Conservation (phyloP, 2,329 filamentous ascomycete species). For the Stagonosporopsis tanaceti region DNA sequence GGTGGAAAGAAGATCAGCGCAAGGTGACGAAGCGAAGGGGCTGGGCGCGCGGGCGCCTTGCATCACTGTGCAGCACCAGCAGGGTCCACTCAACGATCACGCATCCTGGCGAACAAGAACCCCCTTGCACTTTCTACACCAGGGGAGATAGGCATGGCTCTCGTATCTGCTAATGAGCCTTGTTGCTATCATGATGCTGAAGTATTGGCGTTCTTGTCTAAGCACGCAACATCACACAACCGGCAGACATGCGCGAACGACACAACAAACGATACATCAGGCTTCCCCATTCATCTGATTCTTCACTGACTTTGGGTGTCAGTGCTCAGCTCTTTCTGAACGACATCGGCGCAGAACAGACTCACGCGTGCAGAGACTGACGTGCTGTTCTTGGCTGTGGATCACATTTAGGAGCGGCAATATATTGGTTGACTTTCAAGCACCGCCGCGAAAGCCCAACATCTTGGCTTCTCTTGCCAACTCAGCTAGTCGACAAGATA, state of each 20-base stretch:
- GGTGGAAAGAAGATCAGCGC: slow-evolving; percentile 9
- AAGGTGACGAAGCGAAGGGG: slow-evolving; percentile 21
- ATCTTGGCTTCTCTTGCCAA: not conserved
- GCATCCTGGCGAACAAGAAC: not conserved
- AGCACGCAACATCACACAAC: not conserved
- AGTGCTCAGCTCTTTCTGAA: not conserved
- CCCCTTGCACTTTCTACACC: not conserved
- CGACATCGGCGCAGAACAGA: not conserved
- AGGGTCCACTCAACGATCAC: slow-evolving; percentile 1
- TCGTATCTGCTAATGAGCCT: slow-evolving; percentile 1
- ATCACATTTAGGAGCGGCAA: not conserved
- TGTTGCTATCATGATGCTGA: not conserved
- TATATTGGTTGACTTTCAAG: not conserved
- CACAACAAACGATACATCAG: too few species aligned
- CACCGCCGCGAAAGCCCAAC: not conserved
- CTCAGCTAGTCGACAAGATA: not conserved
- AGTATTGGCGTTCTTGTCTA: not conserved
- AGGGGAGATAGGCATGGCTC: not conserved
- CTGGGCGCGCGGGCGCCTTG: slow-evolving; percentile 2
- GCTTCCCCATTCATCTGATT: not conserved
- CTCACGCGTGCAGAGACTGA: not conserved
- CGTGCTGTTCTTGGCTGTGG: slow-evolving; percentile 2
- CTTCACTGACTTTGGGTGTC: not conserved
- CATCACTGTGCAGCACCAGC: not conserved
- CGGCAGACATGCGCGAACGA: too few species aligned